phyloP scores from a whole-genome alignment of 1,284 basidiomycete species.

The Heterobasidion irregulare region DNA sequence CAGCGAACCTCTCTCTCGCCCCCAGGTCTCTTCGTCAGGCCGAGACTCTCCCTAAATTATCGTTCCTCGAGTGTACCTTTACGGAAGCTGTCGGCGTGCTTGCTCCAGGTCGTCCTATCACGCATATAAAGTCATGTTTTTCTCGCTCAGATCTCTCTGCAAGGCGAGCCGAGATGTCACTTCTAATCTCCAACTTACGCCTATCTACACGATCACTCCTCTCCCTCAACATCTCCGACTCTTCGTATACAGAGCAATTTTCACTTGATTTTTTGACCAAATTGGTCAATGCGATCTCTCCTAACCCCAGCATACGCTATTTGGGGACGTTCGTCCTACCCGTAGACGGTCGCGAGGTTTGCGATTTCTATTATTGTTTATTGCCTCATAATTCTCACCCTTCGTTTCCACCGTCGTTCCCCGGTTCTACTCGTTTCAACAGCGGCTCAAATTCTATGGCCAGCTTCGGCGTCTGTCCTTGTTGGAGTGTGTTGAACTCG shows the following conservation, averaged over 20 bases:
- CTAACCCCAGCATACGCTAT: conserved; percentile 38
- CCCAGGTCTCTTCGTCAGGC: conserved; percentile 19
- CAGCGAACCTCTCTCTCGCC: conserved; percentile 11
- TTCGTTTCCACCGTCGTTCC: conserved; percentile 6
- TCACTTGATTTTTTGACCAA: conserved; percentile 39
- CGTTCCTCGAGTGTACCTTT: conserved; percentile 56
- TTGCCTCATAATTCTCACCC: conserved; percentile 9
- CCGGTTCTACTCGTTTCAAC: conserved; percentile 4
- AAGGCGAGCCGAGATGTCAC: conserved; percentile 41
- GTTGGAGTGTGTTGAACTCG: conserved; percentile 49
- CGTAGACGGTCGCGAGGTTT: conserved; percentile 37
- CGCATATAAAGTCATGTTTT: conserved; percentile 60
- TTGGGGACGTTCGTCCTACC: conserved; percentile 54
- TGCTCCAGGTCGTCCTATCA: conserved; percentile 47
- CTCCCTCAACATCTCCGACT: conserved; percentile 53
- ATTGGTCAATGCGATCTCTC: conserved; percentile 26
- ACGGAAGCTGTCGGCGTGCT: conserved; percentile 48
- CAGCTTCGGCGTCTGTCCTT: conserved; percentile 40
- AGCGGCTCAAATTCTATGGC: conserved; percentile 56
- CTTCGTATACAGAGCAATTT: conserved; percentile 43
- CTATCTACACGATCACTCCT: conserved; percentile 32
- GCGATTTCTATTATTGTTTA: neutral
- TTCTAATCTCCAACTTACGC: conserved; percentile 36
- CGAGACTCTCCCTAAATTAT: conserved; percentile 35
- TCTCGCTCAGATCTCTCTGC: conserved; percentile 37